Base-by-base conservation (phyloP, 257 asterid species). In the Rubia yunnanensis region DNA sequence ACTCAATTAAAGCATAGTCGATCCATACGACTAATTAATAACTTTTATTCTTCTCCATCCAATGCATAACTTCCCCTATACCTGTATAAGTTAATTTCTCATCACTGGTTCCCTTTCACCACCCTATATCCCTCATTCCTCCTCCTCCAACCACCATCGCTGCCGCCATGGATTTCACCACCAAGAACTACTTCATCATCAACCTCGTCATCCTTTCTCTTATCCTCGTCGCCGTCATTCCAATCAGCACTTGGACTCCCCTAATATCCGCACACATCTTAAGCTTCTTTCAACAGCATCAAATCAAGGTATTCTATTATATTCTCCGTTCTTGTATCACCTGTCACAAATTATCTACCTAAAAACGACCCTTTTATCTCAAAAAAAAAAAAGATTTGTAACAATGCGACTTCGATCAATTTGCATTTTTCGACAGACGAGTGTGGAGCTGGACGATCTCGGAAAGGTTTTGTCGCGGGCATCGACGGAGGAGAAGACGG, bases 401-500 rank as follows among this genome's bases (percentile, higher is more conserved):
- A n/a, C n/a, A n/a, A 35, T 35, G 39, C 39, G 9, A 35, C 39
- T 35, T 35, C 4, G 4, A 35, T 35, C 6, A 3, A 9, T 35
- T 35, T 50, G 23, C n/a, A 0, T 1, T 20, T 50, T 6, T 50
- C 5, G 56, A 14, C 23, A 22, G 56, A 22, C 27, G n/a, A 18
- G 18, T 15, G 56, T 8, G 14, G 11, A 5, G 0, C 26, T 18
- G 26, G 83, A 86, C 54, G 82, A 72, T 3, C 83, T 88, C 0
- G 73, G 73, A 64, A 70, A 30, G 38, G 89, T 84, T 0, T 18
- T 91, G 65, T 73, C 70, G 65, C 82, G 60, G 23, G 89, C 95
- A 1, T 76, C 96, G 31, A 80, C 68, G 82, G 63, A 65, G n/a
- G 70, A 77, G 71, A 86, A 78, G 74, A 88, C 91, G 0, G 81